A percentile compares a stretch with the other conserved stretches of the same genome.
Conservation (phyloP, 345 rosid species). For the Sonneratia alba region DNA sequence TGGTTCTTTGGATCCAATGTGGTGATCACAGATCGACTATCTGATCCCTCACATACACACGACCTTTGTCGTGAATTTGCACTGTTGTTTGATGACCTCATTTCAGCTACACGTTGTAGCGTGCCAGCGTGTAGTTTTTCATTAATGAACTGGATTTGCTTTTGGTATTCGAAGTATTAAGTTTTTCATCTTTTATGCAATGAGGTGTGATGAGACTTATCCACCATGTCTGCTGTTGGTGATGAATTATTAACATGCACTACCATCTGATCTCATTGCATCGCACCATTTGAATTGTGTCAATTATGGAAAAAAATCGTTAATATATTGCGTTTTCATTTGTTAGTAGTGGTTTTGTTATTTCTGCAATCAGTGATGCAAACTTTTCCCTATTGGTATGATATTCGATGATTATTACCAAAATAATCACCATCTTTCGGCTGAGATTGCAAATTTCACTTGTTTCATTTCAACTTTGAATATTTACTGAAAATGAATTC, state of each 20-base stretch:
- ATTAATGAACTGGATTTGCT: neutral
- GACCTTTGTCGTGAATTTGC: neutral
- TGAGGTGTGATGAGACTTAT: slow-evolving; percentile 52
- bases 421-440: slow-evolving; percentile 64
- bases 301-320: too few species aligned
- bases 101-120: neutral
- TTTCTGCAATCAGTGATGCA: slow-evolving; percentile 62
- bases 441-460: slow-evolving; percentile 50
- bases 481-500: neutral
- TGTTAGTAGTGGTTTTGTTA: neutral
- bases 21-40: slow-evolving; percentile 19
- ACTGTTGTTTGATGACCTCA: neutral
- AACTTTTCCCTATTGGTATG: slow-evolving; percentile 26
- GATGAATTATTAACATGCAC: slow-evolving; percentile 73
- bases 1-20: slow-evolving; percentile 17
- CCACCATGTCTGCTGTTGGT: slow-evolving; percentile 50
- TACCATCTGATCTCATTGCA: slow-evolving; percentile 76
- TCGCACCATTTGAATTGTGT: neutral
- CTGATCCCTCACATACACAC: slow-evolving; percentile 16
- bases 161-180: neutral
- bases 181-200: slow-evolving; percentile 9
- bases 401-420: slow-evolving; percentile 34
- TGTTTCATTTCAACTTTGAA: neutral
- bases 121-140: too few species aligned
- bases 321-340: too few species aligned